Conservation (phyloP, 1,139 yeast genomes). For the Zygosaccharomyces sapae region DNA sequence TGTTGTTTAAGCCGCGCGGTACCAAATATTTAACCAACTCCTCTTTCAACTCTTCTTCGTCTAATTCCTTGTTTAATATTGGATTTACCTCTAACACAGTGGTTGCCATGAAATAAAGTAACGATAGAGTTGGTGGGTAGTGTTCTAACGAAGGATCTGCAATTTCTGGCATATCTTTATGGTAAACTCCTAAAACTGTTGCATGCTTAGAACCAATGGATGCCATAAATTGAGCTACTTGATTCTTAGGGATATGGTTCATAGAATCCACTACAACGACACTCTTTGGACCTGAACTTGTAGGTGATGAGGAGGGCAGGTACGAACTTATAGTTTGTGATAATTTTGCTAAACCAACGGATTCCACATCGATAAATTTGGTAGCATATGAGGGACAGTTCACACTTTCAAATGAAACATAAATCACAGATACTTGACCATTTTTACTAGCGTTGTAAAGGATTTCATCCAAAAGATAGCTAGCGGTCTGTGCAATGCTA, state of each 20-base stretch:
- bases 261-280: conserved; percentile 59
- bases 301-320: conserved; percentile 22
- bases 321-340: conserved; percentile 32
- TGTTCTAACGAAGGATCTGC: conserved; percentile 35
- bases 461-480: conserved; percentile 54
- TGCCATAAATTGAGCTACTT: conserved; percentile 52
- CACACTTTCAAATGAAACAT: conserved; percentile 61
- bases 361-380: conserved; percentile 48
- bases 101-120: conserved; percentile 66
- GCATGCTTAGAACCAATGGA: conserved; percentile 52
- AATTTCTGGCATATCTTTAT: conserved; percentile 44
- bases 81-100: conserved; percentile 61
- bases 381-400: conserved; percentile 49
- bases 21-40: conserved; percentile 44
- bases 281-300: conserved; percentile 13
- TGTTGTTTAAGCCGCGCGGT: conserved; percentile 50
- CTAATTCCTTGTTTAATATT: conserved; percentile 31
- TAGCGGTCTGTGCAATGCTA: conserved; percentile 63
- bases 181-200: conserved; percentile 58
- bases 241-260: conserved; percentile 50
- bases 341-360: conserved; percentile 30
- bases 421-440: conserved; percentile 40
- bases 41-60: conserved; percentile 49
- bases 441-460: conserved; percentile 38
- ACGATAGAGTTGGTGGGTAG: conserved; percentile 50